Evolutionary conservation across 2,329 filamentous ascomycete species (phyloP).

Genomic region (Escovopsis weberi): DNA sequence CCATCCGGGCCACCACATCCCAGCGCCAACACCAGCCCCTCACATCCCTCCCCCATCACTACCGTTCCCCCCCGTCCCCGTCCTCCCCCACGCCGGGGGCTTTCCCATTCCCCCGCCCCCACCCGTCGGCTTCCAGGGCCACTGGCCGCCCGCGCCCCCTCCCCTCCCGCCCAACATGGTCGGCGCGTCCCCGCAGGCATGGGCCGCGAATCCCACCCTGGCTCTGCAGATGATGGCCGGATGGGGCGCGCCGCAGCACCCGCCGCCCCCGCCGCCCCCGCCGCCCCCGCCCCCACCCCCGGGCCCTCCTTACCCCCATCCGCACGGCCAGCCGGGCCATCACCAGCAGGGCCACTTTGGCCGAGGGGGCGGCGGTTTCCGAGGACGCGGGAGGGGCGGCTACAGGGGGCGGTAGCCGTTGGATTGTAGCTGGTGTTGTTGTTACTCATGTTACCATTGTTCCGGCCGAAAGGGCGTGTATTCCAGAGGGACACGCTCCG

Average conservation of each 20-base stretch:
- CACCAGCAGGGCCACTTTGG: slow-evolving; percentile 11
- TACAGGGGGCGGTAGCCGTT: slow-evolving; percentile 9
- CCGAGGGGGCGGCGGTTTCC: slow-evolving; percentile 12
- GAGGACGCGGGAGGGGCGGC: slow-evolving; percentile 16
- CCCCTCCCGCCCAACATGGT: slow-evolving; percentile 11
- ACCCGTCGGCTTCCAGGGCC: slow-evolving; percentile 24
- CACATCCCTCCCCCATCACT: slow-evolving; percentile 9
- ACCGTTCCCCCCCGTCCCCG: slow-evolving; percentile 5
- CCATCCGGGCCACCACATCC: slow-evolving; percentile 7
- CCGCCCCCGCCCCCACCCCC: slow-evolving; percentile 12
- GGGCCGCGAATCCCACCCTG: slow-evolving; percentile 16
- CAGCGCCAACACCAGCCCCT: background rate
- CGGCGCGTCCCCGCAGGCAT: slow-evolving; percentile 10
- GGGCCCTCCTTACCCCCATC: slow-evolving; percentile 1
- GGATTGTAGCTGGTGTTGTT: no score
- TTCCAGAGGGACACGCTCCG: no score
- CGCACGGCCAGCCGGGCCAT: slow-evolving; percentile 4
- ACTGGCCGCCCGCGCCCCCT: slow-evolving; percentile 26
- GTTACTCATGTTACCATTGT: no score
- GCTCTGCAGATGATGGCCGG: slow-evolving; percentile 13
- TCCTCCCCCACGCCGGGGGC: slow-evolving; percentile 8
- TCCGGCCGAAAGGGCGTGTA: no score
- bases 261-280: slow-evolving; percentile 7
- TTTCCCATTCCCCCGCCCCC: slow-evolving; percentile 17
- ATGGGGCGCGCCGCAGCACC: slow-evolving; percentile 7